phyloP scores from a whole-genome alignment of 257 asterid species.

The Fraxinus americana region DNA sequence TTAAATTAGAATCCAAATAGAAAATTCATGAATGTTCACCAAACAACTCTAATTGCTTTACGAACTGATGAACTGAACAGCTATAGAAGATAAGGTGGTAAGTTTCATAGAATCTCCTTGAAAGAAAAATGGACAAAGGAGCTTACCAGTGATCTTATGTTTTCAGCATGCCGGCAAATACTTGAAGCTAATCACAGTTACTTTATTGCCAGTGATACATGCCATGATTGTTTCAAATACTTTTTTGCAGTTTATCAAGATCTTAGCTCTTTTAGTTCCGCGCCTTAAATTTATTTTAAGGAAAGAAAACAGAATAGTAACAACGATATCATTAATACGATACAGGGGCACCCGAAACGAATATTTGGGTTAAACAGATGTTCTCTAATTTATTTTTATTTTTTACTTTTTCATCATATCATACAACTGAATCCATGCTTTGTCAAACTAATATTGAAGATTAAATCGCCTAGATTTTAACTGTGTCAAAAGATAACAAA shows the following conservation, averaged over 20 bases:
- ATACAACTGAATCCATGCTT: background rate
- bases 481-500: background rate
- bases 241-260: background rate
- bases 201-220: conserved; percentile 2
- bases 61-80: background rate
- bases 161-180: background rate
- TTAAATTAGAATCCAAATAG: conserved; percentile 19
- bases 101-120: background rate
- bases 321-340: background rate
- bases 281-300: background rate
- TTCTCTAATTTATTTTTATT: background rate
- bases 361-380: background rate
- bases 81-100: background rate
- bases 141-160: background rate
- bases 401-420: background rate
- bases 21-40: conserved; percentile 19
- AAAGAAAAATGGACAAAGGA: background rate
- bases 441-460: background rate
- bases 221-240: background rate
- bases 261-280: background rate
- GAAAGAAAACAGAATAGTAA: background rate
- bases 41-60: background rate
- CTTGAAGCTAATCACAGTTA: background rate
- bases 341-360: background rate
- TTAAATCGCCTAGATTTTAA: background rate